phyloP scores from a whole-genome alignment of 1,284 basidiomycete species.

The Ustilago xerochloae region DNA sequence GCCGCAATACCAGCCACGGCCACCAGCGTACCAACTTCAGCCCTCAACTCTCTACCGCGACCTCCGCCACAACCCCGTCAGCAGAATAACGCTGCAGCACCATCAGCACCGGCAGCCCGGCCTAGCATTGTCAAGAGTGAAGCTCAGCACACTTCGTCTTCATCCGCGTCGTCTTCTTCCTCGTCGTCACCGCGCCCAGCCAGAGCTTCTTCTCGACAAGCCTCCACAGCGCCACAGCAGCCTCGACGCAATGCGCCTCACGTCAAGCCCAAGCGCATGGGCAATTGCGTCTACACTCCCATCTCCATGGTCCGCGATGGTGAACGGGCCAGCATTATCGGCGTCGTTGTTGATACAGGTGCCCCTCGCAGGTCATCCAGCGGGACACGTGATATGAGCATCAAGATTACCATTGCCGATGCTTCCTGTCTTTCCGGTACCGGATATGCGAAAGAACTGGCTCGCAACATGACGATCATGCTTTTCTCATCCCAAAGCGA shows the following conservation, averaged over 20 bases:
- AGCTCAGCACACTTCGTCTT: conserved; percentile 6
- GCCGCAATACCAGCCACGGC: background rate
- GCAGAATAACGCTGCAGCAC: background rate
- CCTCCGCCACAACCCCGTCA: conserved; percentile 9
- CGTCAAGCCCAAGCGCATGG: conserved; percentile 46
- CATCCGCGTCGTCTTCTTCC: background rate
- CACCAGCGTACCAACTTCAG: background rate
- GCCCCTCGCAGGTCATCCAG: conserved; percentile 42
- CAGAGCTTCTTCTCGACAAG: conserved; percentile 16
- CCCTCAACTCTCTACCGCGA: background rate
- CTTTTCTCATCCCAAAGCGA: conserved; percentile 36
- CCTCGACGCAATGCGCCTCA: conserved; percentile 38
- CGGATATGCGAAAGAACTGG: conserved; percentile 42
- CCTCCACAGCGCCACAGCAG: conserved; percentile 11
- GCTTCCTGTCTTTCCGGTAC: conserved; percentile 39
- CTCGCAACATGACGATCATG: conserved; percentile 40
- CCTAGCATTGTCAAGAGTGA: conserved; percentile 17
- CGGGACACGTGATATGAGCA: conserved; percentile 37
- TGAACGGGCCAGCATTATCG: conserved; percentile 46
- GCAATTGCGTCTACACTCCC: conserved; percentile 52
- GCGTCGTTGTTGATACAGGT: conserved; percentile 41
- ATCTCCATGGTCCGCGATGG: conserved; percentile 42
- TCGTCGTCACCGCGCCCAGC: conserved; percentile 12
- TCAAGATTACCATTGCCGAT: conserved; percentile 47
- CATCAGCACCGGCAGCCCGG: background rate